phyloP scores from a whole-genome alignment of 805 yeast species.

The Tanozyma kutaoensis region DNA sequence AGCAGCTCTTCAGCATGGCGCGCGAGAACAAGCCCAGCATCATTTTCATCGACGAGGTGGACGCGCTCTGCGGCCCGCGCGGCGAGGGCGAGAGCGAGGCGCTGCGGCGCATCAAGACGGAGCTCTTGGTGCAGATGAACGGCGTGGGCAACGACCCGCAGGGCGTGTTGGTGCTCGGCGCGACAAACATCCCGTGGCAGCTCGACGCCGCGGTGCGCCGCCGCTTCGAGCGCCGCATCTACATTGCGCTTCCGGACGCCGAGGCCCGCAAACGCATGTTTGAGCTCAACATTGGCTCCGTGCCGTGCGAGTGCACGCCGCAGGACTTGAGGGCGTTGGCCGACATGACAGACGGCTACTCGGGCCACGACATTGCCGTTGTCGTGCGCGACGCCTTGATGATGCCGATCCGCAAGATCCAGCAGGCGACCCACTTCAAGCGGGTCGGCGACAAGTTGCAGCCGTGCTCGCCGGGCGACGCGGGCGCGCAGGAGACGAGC shows the following conservation, averaged over 20 bases:
- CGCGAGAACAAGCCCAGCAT: constrained; percentile 92
- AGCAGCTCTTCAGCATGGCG: constrained; percentile 91
- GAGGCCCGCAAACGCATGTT: constrained; percentile 90
- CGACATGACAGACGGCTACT: constrained; percentile 92
- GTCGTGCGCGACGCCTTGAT: constrained; percentile 94
- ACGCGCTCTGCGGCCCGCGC: constrained; percentile 94
- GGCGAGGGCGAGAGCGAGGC: constrained; percentile 98
- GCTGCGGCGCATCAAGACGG: constrained; percentile 89
- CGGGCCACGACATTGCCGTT: constrained; percentile 95
- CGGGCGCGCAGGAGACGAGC: constrained; percentile 72
- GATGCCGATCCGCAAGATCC: constrained; percentile 96
- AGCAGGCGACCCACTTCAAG: constrained; percentile 91
- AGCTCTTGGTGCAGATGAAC: constrained; percentile 92
- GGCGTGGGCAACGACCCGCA: constrained; percentile 93
- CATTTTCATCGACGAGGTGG: constrained; percentile 95
- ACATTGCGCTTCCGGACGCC: constrained; percentile 89
- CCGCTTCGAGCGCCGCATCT: constrained; percentile 90
- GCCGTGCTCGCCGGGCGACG: constrained; percentile 97
- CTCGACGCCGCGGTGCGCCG: constrained; percentile 94
- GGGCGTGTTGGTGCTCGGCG: constrained; percentile 92
- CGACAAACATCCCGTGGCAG: constrained; percentile 98
- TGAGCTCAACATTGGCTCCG: constrained; percentile 80
- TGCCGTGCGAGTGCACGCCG: constrained; percentile 65
- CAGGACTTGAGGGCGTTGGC: constrained; percentile 72
- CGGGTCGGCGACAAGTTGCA: constrained; percentile 46